phyloP scores from a whole-genome alignment of 768 basidiomycete genomes.

The Boletellus sp. region DNA sequence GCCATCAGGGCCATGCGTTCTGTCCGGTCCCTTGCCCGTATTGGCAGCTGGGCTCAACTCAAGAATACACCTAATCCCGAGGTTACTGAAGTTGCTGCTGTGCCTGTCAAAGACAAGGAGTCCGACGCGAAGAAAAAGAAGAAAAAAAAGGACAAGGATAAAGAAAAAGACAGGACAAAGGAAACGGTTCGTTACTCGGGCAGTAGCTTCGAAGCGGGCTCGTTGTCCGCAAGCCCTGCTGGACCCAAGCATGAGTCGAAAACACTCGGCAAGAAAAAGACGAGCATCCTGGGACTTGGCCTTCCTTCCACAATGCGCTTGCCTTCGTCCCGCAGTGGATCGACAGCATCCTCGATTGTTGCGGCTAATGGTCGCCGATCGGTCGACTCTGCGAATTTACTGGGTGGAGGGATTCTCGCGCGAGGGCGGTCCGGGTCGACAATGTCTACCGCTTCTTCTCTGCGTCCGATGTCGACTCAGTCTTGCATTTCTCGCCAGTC shows the following conservation, averaged over 20 bases:
- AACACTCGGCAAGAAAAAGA: constrained; percentile 52
- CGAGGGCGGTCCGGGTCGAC: constrained; percentile 37
- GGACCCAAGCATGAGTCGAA: constrained; percentile 26
- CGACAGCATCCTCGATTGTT: constrained; percentile 34
- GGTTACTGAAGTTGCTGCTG: constrained; percentile 22
- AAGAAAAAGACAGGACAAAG: constrained; percentile 31
- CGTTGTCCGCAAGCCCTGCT: constrained; percentile 39
- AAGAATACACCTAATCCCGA: constrained; percentile 37
- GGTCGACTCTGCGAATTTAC: constrained; percentile 29
- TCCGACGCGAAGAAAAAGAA: constrained; percentile 34
- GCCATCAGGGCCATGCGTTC: constrained; percentile 77
- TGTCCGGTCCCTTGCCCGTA: constrained; percentile 66
- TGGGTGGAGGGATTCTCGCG: constrained; percentile 30
- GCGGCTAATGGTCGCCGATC: constrained; percentile 26
- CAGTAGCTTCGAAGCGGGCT: constrained; percentile 69
- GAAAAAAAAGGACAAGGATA: constrained; percentile 38
- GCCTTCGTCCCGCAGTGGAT: constrained; percentile 34
- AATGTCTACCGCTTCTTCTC: constrained; percentile 40
- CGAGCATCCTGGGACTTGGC: constrained; percentile 58
- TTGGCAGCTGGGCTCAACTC: constrained; percentile 69
- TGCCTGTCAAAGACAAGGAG: constrained; percentile 28
- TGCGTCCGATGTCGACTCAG: constrained; percentile 44
- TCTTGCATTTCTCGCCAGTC: constrained; percentile 40
- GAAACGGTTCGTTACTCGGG: constrained; percentile 46
- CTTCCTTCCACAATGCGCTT: constrained; percentile 54